phyloP scores from a whole-genome alignment of 768 basidiomycete genomes.

The Imleria badia region DNA sequence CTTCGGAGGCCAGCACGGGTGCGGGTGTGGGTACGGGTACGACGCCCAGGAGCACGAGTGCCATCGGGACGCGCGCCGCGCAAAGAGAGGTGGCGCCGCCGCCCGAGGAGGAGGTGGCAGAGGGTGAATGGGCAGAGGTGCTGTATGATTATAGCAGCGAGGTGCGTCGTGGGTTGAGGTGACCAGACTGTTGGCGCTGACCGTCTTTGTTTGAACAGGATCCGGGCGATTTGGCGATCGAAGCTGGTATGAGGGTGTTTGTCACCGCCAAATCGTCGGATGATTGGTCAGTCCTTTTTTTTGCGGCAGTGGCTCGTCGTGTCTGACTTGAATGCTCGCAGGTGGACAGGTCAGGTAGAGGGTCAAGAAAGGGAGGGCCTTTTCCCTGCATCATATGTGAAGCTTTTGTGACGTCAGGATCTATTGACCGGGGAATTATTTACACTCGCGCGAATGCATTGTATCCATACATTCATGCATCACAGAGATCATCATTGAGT shows the following conservation, averaged over 20 bases:
- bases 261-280: slow-evolving; percentile 67
- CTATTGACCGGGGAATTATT: not conserved
- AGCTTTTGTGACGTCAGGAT: slow-evolving; percentile 41
- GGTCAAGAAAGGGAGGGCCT: slow-evolving; percentile 58
- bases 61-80: too few species aligned
- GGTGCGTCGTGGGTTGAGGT: slow-evolving; percentile 36
- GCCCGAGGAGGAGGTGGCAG: slow-evolving; percentile 36
- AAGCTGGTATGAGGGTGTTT: slow-evolving; percentile 56
- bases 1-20: slow-evolving; percentile 16
- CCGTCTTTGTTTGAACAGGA: slow-evolving; percentile 46
- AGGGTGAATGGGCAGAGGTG: slow-evolving; percentile 76
- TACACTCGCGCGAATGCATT: not conserved
- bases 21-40: not conserved
- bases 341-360: slow-evolving; percentile 68
- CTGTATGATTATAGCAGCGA: slow-evolving; percentile 72
- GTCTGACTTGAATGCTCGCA: slow-evolving; percentile 29
- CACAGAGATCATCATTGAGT: slow-evolving; percentile 14
- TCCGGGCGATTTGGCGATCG: slow-evolving; percentile 61
- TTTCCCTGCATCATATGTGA: slow-evolving; percentile 71
- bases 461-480: slow-evolving; percentile 7
- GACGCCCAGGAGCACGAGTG: too few species aligned
- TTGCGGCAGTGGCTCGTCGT: too few species aligned
- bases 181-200: too few species aligned
- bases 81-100: too few species aligned
- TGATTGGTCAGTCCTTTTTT: slow-evolving; percentile 58